Evolutionary conservation across 345 rosid species (phyloP).

Genomic region (Eucalyptus pauciflora): DNA sequence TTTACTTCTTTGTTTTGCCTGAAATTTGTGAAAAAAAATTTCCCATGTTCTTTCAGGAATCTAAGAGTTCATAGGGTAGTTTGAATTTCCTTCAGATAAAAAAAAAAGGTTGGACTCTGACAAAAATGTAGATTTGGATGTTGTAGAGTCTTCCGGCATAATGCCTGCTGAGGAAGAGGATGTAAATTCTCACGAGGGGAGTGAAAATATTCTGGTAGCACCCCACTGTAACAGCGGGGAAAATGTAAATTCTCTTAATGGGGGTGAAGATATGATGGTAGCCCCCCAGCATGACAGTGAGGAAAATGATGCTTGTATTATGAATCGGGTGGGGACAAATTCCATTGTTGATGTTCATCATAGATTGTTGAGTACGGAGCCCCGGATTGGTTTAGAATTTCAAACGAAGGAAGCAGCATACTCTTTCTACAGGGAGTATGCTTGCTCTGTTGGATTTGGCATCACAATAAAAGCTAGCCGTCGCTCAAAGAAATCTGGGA

Average conservation of each 20-base stretch:
- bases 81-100: constrained; percentile 8
- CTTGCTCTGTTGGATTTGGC: constrained; percentile 28
- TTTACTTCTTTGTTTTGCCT: not conserved
- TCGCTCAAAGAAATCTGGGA: constrained; percentile 35
- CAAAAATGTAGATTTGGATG: not conserved
- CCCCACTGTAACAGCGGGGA: not conserved
- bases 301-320: not conserved
- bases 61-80: not conserved
- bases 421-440: constrained; percentile 37
- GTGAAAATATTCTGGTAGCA: not conserved
- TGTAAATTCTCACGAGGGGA: not conserved
- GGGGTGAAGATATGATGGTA: not conserved
- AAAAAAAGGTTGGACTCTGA: not conserved
- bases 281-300: not conserved
- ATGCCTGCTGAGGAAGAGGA: not conserved
- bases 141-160: not conserved
- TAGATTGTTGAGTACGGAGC: constrained; percentile 1
- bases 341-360: not conserved
- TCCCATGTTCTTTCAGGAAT: not conserved
- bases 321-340: not conserved
- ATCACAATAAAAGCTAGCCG: constrained; percentile 39
- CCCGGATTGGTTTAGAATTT: constrained; percentile 20
- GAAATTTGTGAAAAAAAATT: not conserved
- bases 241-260: not conserved
- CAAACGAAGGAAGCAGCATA: constrained; percentile 37